phyloP scores from a whole-genome alignment of 2,329 filamentous ascomycete genomes.

The Fusarium begoniae region DNA sequence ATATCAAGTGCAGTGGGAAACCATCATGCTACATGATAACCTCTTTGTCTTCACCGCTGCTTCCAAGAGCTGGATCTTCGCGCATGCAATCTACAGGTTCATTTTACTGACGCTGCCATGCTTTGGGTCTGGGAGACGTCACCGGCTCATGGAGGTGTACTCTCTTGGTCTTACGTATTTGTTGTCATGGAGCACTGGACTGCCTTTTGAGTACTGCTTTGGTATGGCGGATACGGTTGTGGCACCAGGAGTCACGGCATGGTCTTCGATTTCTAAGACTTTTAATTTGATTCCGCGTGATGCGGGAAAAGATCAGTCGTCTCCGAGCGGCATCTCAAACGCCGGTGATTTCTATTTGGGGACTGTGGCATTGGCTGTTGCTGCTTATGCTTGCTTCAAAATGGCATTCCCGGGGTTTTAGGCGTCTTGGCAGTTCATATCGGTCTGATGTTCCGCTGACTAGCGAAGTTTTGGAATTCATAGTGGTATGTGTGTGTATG shows the following conservation, averaged over 20 bases:
- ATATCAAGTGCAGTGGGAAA: background rate
- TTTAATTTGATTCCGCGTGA: background rate
- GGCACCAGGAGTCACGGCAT: background rate
- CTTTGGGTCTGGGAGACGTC: background rate
- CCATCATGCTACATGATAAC: background rate
- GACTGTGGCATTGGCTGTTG: background rate
- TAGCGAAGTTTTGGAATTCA: too few relatives aligned
- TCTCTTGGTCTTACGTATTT: background rate
- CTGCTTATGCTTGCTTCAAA: background rate
- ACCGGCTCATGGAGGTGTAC: background rate
- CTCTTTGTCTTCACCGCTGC: background rate
- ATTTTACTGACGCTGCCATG: background rate
- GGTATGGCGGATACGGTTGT: background rate
- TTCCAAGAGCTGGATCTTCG: background rate
- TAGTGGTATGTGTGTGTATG: too few relatives aligned
- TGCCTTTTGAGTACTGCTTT: conserved; percentile 2
- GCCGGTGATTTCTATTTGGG: background rate
- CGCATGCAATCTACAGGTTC: background rate
- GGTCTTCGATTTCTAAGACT: background rate
- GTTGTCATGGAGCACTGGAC: background rate
- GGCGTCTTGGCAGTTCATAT: too few relatives aligned
- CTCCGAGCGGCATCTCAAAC: background rate
- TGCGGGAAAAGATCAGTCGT: background rate
- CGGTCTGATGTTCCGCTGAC: too few relatives aligned
- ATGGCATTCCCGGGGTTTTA: too few relatives aligned